Conservation (phyloP, 345 rosid species). For the Excoecaria cochinchinensis region DNA sequence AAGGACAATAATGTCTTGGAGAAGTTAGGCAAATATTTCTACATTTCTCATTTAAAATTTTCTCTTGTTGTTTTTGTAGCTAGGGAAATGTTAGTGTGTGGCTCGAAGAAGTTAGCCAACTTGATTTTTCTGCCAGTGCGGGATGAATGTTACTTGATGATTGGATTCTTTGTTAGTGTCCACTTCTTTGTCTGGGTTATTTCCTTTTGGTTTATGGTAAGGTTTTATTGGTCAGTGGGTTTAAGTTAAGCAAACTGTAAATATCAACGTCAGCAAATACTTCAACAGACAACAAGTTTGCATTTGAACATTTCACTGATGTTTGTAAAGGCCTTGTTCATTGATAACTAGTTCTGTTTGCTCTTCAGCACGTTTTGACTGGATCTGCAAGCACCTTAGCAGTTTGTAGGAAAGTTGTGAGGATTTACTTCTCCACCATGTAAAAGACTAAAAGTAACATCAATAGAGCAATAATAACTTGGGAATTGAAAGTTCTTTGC, state of each 20-base stretch:
- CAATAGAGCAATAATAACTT: background rate
- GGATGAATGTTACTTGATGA: constrained; percentile 10
- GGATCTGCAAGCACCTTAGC: constrained; percentile 9
- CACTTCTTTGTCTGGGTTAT: background rate
- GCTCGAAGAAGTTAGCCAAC: background rate
- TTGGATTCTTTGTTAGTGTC: background rate
- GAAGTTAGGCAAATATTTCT: too few relatives aligned
- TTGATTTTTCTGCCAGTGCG: background rate
- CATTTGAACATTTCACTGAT: constrained; percentile 2
- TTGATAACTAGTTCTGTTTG: background rate
- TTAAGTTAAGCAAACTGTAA: background rate
- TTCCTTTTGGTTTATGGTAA: background rate
- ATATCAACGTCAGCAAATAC: background rate
- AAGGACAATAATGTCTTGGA: background rate
- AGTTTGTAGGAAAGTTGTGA: constrained; percentile 8
- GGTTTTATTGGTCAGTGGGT: background rate
- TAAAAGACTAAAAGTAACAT: too few relatives aligned
- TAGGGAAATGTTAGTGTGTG: background rate
- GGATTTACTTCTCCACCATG: background rate
- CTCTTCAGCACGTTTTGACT: background rate
- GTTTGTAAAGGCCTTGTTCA: background rate
- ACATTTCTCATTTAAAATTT: too few relatives aligned
- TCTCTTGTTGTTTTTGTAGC: background rate
- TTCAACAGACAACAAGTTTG: background rate
- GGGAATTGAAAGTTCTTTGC: constrained; percentile 1